phyloP scores from a whole-genome alignment of 768 basidiomycete species.

The Suillus luteus region DNA sequence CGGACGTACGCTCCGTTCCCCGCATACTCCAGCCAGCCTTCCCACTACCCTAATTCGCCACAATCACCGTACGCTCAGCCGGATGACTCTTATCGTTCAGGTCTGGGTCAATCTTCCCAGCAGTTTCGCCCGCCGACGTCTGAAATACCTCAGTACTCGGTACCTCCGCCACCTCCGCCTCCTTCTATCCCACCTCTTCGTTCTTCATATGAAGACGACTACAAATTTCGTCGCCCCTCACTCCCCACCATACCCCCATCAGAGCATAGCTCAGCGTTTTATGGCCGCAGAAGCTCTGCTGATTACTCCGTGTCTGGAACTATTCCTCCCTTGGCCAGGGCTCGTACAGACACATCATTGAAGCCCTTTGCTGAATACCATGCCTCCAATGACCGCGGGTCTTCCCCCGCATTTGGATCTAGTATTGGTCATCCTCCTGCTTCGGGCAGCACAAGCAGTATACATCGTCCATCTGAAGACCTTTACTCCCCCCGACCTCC shows the following conservation, averaged over 20 bases:
- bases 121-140: conserved; percentile 21
- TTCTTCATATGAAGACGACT: conserved; percentile 29
- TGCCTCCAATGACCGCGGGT: conserved; percentile 19
- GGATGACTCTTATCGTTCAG: conserved; percentile 23
- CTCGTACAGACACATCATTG: conserved; percentile 8
- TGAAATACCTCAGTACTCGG: conserved; percentile 31
- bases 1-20: conserved; percentile 47
- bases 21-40: conserved; percentile 31
- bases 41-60: conserved; percentile 27
- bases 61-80: conserved; percentile 22
- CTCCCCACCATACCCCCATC: conserved; percentile 21
- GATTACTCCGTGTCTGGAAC: conserved; percentile 12
- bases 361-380: conserved; percentile 16
- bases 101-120: conserved; percentile 27
- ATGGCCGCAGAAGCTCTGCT: conserved; percentile 14
- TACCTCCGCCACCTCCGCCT: conserved; percentile 29
- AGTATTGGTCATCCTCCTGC: not conserved
- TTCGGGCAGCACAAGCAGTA: conserved; percentile 7
- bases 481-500: conserved; percentile 19
- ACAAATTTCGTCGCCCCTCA: conserved; percentile 36
- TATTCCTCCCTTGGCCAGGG: conserved; percentile 9
- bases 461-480: conserved; percentile 15
- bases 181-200: conserved; percentile 32
- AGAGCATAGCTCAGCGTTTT: conserved; percentile 8
- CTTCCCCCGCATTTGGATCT: conserved; percentile 13